A percentile compares a stretch with the other conserved stretches of the same genome.
Evolutionary conservation across 2,329 filamentous ascomycete genomes (phyloP).

Genomic region (Fusarium abutilonis): DNA sequence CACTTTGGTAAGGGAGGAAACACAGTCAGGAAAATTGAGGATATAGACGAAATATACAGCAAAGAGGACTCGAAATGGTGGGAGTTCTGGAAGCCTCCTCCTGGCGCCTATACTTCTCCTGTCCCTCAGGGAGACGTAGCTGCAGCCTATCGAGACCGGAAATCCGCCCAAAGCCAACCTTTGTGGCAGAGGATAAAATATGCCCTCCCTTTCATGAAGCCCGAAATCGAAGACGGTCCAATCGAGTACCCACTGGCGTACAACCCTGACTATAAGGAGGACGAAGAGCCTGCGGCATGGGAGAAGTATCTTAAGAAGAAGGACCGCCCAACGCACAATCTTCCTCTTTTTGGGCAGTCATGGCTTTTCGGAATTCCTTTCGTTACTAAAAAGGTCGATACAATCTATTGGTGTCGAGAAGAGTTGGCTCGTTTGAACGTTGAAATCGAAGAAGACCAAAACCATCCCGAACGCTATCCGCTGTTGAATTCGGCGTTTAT

Average conservation of each 20-base stretch:
- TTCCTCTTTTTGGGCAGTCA: slow-evolving; percentile 68
- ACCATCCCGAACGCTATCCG: slow-evolving; percentile 84
- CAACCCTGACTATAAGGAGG: slow-evolving; percentile 65
- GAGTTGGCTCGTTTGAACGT: slow-evolving; percentile 88
- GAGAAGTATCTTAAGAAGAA: slow-evolving; percentile 82
- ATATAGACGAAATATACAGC: slow-evolving; percentile 61
- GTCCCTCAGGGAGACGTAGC: slow-evolving; percentile 66
- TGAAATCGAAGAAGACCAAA: slow-evolving; percentile 91
- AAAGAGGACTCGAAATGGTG: slow-evolving; percentile 63
- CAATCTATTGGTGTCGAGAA: slow-evolving; percentile 88
- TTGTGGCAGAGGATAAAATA: slow-evolving; percentile 62
- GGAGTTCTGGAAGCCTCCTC: slow-evolving; percentile 72
- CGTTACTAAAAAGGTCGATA: slow-evolving; percentile 90
- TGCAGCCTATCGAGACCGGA: slow-evolving; percentile 47
- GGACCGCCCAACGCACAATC: slow-evolving; percentile 84
- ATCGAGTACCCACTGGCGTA: slow-evolving; percentile 71
- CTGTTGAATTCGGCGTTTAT: slow-evolving; percentile 97
- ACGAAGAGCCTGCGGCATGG: slow-evolving; percentile 77
- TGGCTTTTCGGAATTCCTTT: slow-evolving; percentile 85
- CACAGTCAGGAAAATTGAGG: slow-evolving; percentile 61
- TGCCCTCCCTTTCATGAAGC: slow-evolving; percentile 60
- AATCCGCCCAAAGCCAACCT: slow-evolving; percentile 56
- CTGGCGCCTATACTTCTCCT: slow-evolving; percentile 69
- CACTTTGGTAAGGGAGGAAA: slow-evolving; percentile 50
- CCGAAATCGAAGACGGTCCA: slow-evolving; percentile 52